Evolutionary conservation across 176 grass and related monocot genomes (phyloP), one percentile per base, ranked within the genome.

Genomic region (Zoysia japonica): DNA sequence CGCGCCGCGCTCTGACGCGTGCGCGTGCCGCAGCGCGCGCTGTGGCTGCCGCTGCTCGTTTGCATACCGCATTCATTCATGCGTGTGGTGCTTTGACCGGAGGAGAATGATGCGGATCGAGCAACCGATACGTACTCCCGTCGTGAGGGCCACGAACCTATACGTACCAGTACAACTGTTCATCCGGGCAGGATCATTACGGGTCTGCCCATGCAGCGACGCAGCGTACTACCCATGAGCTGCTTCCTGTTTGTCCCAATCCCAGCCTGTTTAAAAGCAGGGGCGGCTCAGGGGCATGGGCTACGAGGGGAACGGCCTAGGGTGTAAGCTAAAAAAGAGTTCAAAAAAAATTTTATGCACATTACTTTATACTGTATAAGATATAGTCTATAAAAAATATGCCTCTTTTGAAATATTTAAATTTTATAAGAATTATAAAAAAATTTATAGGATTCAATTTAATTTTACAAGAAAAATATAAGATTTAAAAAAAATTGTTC

Each of bases 21-120:
- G n/a, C n/a, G n/a, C n/a, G 28, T 28, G 28, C 28, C 28, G 28
- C 28, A 28, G 28, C 8, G 43, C 6, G 45, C 67, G 11, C 42
- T 16, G 55, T 88, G 61, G 75, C 77, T 56, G 61, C 67, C 20
- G 43, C 17, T 3, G 7, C 52, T 41, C 36, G 11, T 47, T 12
- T 64, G 45, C 49, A 4, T 20, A 37, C 51, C 47, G 72, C 72
- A 54, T 69, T 61, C 68, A 68, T 67, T 79, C 72, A 11, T 17
- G 65, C 74, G 28, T 20, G 67, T 5, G 61, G 9, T 17, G 80
- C 80, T 79, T 83, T 83, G 86, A 83, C 75, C 85, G 13, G 41
- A n/a, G 53, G 0, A 8, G 57, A 28, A 65, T 65, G 75, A 77
- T 65, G 74, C 59, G 2, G 42, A 70, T 65, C 20, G 64, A 13